These are phyloP conservation scores for Xylariaceae sp. DNA, from an alignment of 2,329 filamentous ascomycete genomes.

Conservation along the genomic window DNA sequence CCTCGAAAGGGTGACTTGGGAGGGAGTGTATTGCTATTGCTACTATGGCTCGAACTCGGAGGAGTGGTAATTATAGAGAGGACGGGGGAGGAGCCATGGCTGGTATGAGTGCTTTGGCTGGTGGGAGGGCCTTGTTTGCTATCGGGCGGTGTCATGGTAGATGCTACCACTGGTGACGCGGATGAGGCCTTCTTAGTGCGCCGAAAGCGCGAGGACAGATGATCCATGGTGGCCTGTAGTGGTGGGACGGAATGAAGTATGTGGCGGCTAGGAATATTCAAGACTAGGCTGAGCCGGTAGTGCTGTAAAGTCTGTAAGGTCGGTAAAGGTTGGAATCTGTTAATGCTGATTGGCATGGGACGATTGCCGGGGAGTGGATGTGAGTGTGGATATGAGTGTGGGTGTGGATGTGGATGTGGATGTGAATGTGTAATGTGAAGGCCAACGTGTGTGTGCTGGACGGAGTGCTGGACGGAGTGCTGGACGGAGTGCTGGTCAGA, in stretches of 20 bases:
- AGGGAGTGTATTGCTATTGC: constrained; percentile 15
- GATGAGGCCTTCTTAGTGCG: constrained; percentile 28
- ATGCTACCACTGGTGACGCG: constrained; percentile 8
- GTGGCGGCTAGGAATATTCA: background rate
- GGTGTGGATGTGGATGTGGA: background rate
- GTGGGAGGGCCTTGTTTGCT: constrained; percentile 8
- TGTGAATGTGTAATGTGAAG: background rate
- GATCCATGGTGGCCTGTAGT: constrained; percentile 27
- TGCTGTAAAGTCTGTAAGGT: too few relatives aligned
- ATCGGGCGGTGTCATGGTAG: constrained; percentile 20
- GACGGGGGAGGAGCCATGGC: constrained; percentile 22
- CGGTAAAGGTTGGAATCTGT: background rate
- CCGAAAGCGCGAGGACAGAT: constrained; percentile 35
- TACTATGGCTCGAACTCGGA: constrained; percentile 27
- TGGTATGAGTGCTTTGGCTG: too few relatives aligned
- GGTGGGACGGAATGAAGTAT: background rate
- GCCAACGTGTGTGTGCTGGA: background rate
- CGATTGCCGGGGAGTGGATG: background rate
- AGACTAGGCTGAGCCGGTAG: background rate
- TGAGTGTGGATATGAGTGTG: background rate
- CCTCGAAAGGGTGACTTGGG: constrained; percentile 45
- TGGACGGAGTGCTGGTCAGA: background rate
- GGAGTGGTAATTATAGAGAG: constrained; percentile 36
- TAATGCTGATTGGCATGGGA: background rate
- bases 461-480: background rate